Evolutionary conservation across 169 alveolate genomes (phyloP).

Genomic region (Toxoplasma gondii): DNA sequence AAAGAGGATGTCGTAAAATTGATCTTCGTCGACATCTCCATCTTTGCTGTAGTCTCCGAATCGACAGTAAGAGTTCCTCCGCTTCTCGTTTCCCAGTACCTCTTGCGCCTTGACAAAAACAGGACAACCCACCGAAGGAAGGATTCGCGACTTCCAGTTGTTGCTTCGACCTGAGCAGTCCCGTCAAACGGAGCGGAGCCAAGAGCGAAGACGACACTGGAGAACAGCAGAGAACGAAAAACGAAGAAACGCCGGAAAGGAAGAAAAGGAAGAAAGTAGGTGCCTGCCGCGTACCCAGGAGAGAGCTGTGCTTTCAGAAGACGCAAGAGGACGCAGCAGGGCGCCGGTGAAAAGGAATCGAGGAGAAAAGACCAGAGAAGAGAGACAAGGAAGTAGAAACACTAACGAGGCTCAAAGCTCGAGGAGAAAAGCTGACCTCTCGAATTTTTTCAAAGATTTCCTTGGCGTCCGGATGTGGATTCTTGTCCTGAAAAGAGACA

Average conservation of each 20-base stretch:
- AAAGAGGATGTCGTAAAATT: slow-evolving; percentile 43
- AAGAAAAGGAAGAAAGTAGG: neutral
- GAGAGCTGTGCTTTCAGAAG: no score
- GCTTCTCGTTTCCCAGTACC: slow-evolving; percentile 40
- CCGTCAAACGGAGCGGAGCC: no score
- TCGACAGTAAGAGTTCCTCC: slow-evolving; percentile 37
- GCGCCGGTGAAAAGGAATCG: no score
- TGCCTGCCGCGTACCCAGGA: no score
- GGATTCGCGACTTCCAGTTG: neutral
- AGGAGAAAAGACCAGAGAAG: no score
- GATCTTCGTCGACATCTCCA: slow-evolving; percentile 56
- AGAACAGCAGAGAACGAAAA: no score
- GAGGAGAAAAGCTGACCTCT: slow-evolving; percentile 12
- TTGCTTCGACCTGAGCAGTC: no score
- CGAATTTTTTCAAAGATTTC: slow-evolving; percentile 52
- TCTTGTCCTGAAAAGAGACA: slow-evolving; percentile 35
- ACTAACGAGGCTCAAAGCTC: neutral
- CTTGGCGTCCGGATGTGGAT: slow-evolving; percentile 50
- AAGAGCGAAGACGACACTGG: no score
- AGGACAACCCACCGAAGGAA: neutral
- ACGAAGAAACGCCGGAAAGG: neutral
- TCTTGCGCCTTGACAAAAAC: slow-evolving; percentile 44
- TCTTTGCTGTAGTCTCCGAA: slow-evolving; percentile 54
- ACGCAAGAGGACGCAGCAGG: neutral
- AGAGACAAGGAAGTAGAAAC: neutral